phyloP scores from a whole-genome alignment of 73 alveolate genomes.

The Uronychia binucleata region DNA sequence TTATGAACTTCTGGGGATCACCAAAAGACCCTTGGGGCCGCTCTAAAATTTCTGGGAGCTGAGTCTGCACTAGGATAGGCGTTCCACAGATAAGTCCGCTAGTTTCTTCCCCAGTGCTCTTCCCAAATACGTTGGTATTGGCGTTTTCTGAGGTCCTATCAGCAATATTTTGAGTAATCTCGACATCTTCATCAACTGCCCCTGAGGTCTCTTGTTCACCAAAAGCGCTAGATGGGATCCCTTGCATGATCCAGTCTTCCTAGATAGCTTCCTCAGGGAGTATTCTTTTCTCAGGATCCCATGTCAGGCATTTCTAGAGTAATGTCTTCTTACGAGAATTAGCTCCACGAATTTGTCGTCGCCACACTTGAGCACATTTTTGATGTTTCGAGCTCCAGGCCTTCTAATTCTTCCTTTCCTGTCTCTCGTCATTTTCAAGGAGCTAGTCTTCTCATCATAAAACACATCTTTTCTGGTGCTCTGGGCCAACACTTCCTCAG shows the following conservation, averaged over 20 bases:
- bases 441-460: slow-evolving; percentile 47
- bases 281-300: slow-evolving; percentile 85
- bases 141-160: too few species aligned
- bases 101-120: too few species aligned
- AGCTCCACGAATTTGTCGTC: neutral
- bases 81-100: too few species aligned
- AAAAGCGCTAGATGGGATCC: slow-evolving; percentile 39
- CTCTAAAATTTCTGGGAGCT: too few species aligned
- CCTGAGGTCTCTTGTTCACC: too few species aligned
- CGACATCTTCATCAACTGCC: too few species aligned
- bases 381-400: slow-evolving; percentile 20
- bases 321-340: neutral
- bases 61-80: too few species aligned
- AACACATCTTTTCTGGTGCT: slow-evolving; percentile 38
- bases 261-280: slow-evolving; percentile 85
- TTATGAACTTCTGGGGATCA: too few species aligned
- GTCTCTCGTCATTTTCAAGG: slow-evolving; percentile 26
- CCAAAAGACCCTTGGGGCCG: too few species aligned
- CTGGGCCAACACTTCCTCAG: slow-evolving; percentile 63
- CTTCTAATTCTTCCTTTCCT: slow-evolving; percentile 50
- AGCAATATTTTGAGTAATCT: too few species aligned
- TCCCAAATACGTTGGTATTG: neutral
- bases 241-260: slow-evolving; percentile 73
- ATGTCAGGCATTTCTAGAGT: slow-evolving; percentile 64
- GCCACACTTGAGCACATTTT: too few species aligned